phyloP scores from a whole-genome alignment of 1,284 basidiomycete species.

The Rhodotorula sp. region DNA sequence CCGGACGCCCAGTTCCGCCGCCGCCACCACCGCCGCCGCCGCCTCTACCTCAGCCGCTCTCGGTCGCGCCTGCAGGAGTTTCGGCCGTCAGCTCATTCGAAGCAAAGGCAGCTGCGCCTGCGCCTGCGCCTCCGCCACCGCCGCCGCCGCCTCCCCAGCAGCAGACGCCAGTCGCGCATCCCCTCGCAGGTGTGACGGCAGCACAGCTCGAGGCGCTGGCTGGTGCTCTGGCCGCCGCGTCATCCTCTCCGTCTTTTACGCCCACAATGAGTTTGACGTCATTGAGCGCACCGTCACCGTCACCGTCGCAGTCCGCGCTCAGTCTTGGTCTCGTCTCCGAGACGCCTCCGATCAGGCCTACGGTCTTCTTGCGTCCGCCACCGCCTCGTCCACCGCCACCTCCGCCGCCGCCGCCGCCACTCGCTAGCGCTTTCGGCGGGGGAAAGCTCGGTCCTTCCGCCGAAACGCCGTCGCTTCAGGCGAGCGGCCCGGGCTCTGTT shows the following conservation, averaged over 20 bases:
- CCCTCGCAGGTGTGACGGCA: constrained; percentile 2
- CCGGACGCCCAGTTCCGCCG: not conserved
- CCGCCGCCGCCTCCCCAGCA: not conserved
- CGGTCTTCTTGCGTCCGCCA: not conserved
- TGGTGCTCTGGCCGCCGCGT: not conserved
- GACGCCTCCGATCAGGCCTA: constrained; percentile 12
- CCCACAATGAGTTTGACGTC: not conserved
- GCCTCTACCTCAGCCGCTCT: constrained; percentile 4
- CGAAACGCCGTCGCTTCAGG: too few species aligned
- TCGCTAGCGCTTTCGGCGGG: not conserved
- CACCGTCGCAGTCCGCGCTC: not conserved
- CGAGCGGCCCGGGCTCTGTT: too few species aligned
- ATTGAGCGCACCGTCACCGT: not conserved
- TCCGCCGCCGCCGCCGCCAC: constrained; percentile 1
- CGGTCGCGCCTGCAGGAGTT: not conserved
- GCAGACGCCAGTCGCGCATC: not conserved
- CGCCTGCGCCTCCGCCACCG: not conserved
- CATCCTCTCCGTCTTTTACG: constrained; percentile 4
- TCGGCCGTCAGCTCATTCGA: not conserved
- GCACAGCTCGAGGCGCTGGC: constrained; percentile 16
- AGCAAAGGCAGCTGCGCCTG: not conserved
- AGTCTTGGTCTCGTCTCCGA: constrained; percentile 5
- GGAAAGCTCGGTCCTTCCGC: not conserved
- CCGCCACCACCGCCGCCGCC: constrained; percentile 9
- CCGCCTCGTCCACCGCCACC: constrained; percentile 7